phyloP scores from a whole-genome alignment of 164 flowering plant genomes.

The Malania oleifera region DNA sequence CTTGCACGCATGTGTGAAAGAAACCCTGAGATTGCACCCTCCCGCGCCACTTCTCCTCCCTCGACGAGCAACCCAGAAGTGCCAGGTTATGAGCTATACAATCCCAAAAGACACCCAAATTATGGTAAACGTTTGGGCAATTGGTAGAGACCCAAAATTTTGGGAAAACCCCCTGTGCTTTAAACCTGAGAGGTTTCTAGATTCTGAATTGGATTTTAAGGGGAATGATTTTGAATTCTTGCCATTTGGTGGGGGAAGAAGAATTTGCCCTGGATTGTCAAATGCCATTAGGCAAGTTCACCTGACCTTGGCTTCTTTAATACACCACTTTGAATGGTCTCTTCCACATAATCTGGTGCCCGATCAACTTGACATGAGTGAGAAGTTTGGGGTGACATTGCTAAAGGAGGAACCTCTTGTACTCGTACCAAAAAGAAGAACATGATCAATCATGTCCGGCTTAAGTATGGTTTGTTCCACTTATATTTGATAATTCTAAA shows the following conservation, averaged over 20 bases:
- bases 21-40: constrained; percentile 25
- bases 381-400: constrained; percentile 15
- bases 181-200: constrained; percentile 24
- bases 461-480: too few species aligned
- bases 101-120: constrained; percentile 23
- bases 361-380: constrained; percentile 11
- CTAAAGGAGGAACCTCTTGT: constrained; percentile 13
- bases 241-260: constrained; percentile 16
- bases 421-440: constrained; percentile 9
- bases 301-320: not conserved
- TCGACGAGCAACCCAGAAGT: constrained; percentile 13
- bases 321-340: not conserved
- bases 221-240: constrained; percentile 27
- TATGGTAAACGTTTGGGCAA: constrained; percentile 25
- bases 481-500: too few species aligned
- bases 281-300: not conserved
- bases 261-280: constrained; percentile 4
- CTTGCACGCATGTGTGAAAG: constrained; percentile 23
- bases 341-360: not conserved
- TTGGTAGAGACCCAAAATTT: constrained; percentile 20
- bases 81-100: constrained; percentile 19
- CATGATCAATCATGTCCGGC: too few species aligned
- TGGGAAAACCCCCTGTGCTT: constrained; percentile 25
- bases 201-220: constrained; percentile 17
- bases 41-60: constrained; percentile 25